Evolutionary conservation across 2,329 filamentous ascomycete species (phyloP).

Genomic region (Fusarium sp.): DNA sequence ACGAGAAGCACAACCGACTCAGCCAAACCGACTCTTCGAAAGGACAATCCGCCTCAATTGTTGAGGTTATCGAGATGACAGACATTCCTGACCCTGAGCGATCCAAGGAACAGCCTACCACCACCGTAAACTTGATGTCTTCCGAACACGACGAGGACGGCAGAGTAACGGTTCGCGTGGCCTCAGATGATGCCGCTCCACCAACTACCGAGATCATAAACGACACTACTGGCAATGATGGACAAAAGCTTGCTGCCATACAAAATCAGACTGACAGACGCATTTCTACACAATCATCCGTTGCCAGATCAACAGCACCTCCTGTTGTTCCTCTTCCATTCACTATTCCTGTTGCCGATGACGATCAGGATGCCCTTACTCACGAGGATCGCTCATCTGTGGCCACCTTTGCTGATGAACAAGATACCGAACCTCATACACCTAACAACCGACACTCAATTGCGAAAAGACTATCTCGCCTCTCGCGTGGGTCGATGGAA

Average conservation of each 20-base stretch:
- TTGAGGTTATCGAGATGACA: slow-evolving; percentile 66
- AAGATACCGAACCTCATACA: slow-evolving; percentile 52
- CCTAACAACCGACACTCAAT: slow-evolving; percentile 53
- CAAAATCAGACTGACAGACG: slow-evolving; percentile 30
- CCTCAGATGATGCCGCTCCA: slow-evolving; percentile 58
- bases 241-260: slow-evolving; percentile 26
- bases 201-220: slow-evolving; percentile 46
- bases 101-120: slow-evolving; percentile 41
- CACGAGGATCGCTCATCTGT: slow-evolving; percentile 72
- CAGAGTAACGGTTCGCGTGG: slow-evolving; percentile 65
- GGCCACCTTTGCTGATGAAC: slow-evolving; percentile 75
- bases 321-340: slow-evolving; percentile 75
- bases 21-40: slow-evolving; percentile 53
- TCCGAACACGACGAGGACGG: slow-evolving; percentile 56
- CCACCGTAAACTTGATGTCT: slow-evolving; percentile 54
- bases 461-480: slow-evolving; percentile 61
- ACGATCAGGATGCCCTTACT: slow-evolving; percentile 52
- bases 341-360: slow-evolving; percentile 62
- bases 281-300: slow-evolving; percentile 37
- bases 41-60: slow-evolving; percentile 51
- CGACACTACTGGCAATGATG: slow-evolving; percentile 9
- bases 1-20: slow-evolving; percentile 56
- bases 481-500: slow-evolving; percentile 61
- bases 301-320: slow-evolving; percentile 53
- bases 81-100: slow-evolving; percentile 57